Conservation (phyloP, 2,329 filamentous ascomycete species). For the Onygena corvina region DNA sequence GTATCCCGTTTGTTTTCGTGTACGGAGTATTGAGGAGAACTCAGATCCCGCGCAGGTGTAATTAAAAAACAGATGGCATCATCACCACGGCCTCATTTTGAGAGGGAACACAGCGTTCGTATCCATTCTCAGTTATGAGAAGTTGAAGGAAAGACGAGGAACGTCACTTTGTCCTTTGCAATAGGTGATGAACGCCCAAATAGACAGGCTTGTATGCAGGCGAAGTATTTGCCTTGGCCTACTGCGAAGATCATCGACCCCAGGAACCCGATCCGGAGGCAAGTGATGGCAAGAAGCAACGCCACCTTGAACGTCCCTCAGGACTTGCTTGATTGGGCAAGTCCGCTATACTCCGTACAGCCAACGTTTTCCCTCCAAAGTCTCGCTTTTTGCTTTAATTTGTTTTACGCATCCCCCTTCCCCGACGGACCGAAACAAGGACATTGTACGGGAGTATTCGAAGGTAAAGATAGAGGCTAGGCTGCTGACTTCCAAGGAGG, state of each 20-base stretch:
- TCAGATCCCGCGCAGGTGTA: conserved; percentile 2
- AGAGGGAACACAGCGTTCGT: conserved; percentile 3
- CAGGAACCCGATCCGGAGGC: background rate
- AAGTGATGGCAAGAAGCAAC: background rate
- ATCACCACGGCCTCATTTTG: background rate
- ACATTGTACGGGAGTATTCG: too few species aligned
- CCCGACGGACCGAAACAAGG: background rate
- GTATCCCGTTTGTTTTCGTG: conserved; percentile 1
- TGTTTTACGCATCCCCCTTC: background rate
- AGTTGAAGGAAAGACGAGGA: background rate
- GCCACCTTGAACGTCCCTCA: background rate
- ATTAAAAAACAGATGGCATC: background rate
- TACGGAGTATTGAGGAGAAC: background rate
- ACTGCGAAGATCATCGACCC: conserved; percentile 1
- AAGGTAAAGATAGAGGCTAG: background rate
- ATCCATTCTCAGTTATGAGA: conserved; percentile 1
- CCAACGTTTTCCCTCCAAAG: background rate
- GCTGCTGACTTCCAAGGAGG: background rate
- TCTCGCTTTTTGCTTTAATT: conserved; percentile 1
- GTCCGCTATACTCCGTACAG: background rate
- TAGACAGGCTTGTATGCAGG: background rate
- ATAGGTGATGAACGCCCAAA: background rate
- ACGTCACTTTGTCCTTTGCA: background rate
- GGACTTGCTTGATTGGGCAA: background rate
- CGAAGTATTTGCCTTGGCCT: background rate